Conservation (phyloP, 2,329 filamentous ascomycete genomes). For the Akanthomyces muscarius region DNA sequence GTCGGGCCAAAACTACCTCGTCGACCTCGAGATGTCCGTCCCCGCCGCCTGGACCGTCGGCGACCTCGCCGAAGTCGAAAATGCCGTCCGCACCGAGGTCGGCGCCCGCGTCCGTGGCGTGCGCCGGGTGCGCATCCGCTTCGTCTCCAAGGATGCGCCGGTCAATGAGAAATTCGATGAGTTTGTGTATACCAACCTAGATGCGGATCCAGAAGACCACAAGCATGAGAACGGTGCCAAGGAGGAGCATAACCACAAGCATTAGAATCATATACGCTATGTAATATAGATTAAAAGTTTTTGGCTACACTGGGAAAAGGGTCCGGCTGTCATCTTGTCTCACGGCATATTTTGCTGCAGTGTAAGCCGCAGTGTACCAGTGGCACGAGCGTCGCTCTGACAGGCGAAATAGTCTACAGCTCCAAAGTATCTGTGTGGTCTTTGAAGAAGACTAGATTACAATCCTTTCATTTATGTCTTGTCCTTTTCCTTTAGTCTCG, state of each 20-base stretch:
- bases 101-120: conserved; percentile 78
- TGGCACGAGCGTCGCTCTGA: neutral
- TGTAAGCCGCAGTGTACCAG: neutral
- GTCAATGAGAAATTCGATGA: conserved; percentile 67
- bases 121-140: conserved; percentile 77
- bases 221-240: conserved; percentile 8
- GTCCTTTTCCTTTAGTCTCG: too few relatives aligned
- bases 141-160: conserved; percentile 64
- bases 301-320: neutral
- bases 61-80: conserved; percentile 66
- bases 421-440: too few relatives aligned
- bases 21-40: conserved; percentile 83
- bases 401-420: too few relatives aligned
- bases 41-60: conserved; percentile 73
- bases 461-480: too few relatives aligned
- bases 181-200: conserved; percentile 65
- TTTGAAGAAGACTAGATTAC: too few relatives aligned
- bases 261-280: conserved; percentile 3
- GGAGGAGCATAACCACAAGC: conserved; percentile 12
- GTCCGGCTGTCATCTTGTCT: neutral
- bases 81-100: conserved; percentile 65
- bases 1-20: conserved; percentile 91
- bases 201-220: conserved; percentile 54
- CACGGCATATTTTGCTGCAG: neutral
- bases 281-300: conserved; percentile 5